Percentiles rank a stretch among this genome's conserved stretches.
Conservation (phyloP, 257 asterid species). For the Solanum dulcamara region DNA sequence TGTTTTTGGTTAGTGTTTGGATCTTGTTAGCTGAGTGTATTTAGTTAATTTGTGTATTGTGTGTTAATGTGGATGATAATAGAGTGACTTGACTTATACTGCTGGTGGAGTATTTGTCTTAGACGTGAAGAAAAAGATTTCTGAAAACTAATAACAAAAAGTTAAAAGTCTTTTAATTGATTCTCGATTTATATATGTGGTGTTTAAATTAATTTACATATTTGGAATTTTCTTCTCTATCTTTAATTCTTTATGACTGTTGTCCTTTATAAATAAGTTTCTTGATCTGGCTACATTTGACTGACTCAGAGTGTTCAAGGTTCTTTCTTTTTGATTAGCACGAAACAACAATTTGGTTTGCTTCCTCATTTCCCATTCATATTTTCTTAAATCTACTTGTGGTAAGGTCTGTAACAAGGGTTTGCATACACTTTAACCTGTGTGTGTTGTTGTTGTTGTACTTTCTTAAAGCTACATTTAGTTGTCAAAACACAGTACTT, state of each 20-base stretch:
- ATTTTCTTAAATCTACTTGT: not conserved
- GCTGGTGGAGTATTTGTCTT: conserved; percentile 11
- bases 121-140: conserved; percentile 13
- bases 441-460: not conserved
- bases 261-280: not conserved
- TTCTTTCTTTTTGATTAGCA: too few species aligned
- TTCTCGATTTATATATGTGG: not conserved
- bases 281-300: not conserved
- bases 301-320: not conserved
- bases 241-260: not conserved
- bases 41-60: not conserved
- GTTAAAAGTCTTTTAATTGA: not conserved
- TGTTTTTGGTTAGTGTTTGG: not conserved
- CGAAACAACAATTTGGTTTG: not conserved
- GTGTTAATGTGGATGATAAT: not conserved
- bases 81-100: conserved; percentile 20
- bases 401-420: not conserved
- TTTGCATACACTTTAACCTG: too few species aligned
- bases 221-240: not conserved
- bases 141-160: not conserved
- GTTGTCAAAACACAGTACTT: not conserved
- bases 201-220: not conserved
- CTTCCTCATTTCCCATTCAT: not conserved
- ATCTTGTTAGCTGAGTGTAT: not conserved
- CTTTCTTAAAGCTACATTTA: not conserved